A percentile compares a stretch with the other conserved stretches of the same genome.
Conservation (phyloP, 2,329 filamentous ascomycete genomes). For the Madurella mycetomatis region DNA sequence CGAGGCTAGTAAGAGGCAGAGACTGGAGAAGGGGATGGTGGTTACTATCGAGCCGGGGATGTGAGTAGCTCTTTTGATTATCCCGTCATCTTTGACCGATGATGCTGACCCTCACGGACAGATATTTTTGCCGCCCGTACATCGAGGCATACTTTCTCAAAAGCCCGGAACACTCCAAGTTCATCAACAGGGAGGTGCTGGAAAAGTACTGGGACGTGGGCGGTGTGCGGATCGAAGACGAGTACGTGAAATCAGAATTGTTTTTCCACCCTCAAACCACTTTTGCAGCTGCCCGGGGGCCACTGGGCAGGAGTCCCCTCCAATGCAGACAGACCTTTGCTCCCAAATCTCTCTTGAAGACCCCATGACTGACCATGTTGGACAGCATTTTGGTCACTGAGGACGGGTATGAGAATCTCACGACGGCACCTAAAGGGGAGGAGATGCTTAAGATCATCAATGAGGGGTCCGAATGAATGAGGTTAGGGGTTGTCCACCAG, state of each 20-base stretch:
- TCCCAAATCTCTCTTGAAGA: no score
- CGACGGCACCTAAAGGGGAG: slow-evolving; percentile 70
- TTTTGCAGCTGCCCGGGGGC: no score
- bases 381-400: slow-evolving; percentile 65
- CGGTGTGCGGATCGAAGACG: slow-evolving; percentile 90
- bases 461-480: slow-evolving; percentile 18
- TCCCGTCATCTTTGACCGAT: neutral
- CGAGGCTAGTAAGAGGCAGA: slow-evolving; percentile 33
- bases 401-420: slow-evolving; percentile 77
- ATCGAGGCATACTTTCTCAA: slow-evolving; percentile 65
- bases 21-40: slow-evolving; percentile 59
- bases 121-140: slow-evolving; percentile 72
- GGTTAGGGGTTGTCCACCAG: neutral
- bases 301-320: no score
- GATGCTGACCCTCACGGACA: slow-evolving; percentile 26
- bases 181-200: slow-evolving; percentile 61
- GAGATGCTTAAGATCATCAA: slow-evolving; percentile 63
- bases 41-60: slow-evolving; percentile 77
- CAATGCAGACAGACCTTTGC: no score
- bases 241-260: slow-evolving; percentile 31
- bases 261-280: no score
- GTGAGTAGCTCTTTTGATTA: slow-evolving; percentile 33
- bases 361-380: no score
- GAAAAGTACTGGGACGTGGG: slow-evolving; percentile 72
- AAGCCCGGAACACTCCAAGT: slow-evolving; percentile 53